phyloP scores from a whole-genome alignment of 139 green algal genomes.

The Deuterostichococcus epilithicus region DNA sequence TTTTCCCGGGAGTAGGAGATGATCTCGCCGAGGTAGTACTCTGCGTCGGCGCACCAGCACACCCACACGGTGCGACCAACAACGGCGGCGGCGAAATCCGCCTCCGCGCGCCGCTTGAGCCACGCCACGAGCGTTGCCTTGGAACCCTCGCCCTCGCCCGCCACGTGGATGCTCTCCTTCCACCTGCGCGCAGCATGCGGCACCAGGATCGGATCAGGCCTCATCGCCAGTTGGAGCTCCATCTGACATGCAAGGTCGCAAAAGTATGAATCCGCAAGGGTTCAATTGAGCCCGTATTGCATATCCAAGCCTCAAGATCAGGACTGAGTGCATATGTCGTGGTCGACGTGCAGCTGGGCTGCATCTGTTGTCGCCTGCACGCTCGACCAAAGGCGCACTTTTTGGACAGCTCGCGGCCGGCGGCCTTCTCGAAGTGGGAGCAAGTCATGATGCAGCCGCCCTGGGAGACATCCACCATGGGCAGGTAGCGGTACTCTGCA shows the following conservation, averaged over 20 bases:
- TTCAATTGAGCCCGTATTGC: too few relatives aligned
- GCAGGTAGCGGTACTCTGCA: slow-evolving; percentile 18
- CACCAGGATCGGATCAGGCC: too few relatives aligned
- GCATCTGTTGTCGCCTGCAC: too few relatives aligned
- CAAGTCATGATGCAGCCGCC: slow-evolving; percentile 39
- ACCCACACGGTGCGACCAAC: slow-evolving; percentile 25
- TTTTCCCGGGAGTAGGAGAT: slow-evolving; percentile 18
- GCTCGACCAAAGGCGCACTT: background rate
- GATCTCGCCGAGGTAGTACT: slow-evolving; percentile 28
- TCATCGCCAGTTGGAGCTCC: too few relatives aligned
- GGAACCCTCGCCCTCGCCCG: slow-evolving; percentile 25
- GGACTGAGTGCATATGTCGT: too few relatives aligned
- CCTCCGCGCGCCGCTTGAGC: slow-evolving; percentile 21
- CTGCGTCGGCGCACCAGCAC: slow-evolving; percentile 27
- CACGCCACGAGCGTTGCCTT: slow-evolving; percentile 23
- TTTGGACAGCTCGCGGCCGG: slow-evolving; percentile 35
- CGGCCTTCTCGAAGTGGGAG: slow-evolving; percentile 29
- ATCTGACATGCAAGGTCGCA: too few relatives aligned
- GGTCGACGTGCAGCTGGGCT: too few relatives aligned
- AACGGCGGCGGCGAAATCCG: slow-evolving; percentile 8
- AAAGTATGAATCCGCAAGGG: too few relatives aligned
- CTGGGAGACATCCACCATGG: slow-evolving; percentile 22
- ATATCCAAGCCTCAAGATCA: too few relatives aligned
- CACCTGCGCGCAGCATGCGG: slow-evolving; percentile 5
- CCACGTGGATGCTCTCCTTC: slow-evolving; percentile 43